phyloP scores from a whole-genome alignment of 2,329 filamentous ascomycete genomes.

The Aspergillus quadrilineatus region DNA sequence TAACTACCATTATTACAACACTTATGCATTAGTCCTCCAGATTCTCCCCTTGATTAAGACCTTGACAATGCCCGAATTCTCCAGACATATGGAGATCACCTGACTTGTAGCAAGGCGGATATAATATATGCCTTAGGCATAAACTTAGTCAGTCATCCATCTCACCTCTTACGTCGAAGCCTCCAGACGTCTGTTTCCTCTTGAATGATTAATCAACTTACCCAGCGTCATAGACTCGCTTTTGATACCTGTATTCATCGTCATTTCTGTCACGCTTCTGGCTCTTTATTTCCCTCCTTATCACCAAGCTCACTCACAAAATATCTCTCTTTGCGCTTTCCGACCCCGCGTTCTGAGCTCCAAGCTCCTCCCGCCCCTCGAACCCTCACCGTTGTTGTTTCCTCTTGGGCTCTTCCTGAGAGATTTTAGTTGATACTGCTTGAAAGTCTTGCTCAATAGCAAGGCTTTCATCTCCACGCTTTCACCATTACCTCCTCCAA shows the following conservation, averaged over 20 bases:
- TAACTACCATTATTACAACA: too few species aligned
- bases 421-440: conserved; percentile 25
- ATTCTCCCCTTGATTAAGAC: too few species aligned
- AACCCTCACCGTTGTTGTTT: conserved; percentile 22
- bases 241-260: conserved; percentile 12
- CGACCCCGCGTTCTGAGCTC: conserved; percentile 5
- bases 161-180: conserved; percentile 22
- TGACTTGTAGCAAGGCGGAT: background rate
- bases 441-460: conserved; percentile 44
- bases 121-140: background rate
- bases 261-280: conserved; percentile 1
- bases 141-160: background rate
- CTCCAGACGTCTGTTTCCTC: background rate
- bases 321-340: background rate
- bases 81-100: too few species aligned
- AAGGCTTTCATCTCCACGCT: conserved; percentile 40
- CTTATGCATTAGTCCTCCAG: too few species aligned
- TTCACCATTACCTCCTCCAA: conserved; percentile 47
- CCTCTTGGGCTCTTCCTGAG: conserved; percentile 27
- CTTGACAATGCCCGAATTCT: too few species aligned
- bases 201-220: conserved; percentile 15
- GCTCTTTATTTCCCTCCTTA: conserved; percentile 1
- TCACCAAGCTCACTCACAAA: background rate
- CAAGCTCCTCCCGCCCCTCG: conserved; percentile 8
- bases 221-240: background rate